phyloP scores from a whole-genome alignment of 2,329 filamentous ascomycete genomes.

The Aspergillus thermomutatus region DNA sequence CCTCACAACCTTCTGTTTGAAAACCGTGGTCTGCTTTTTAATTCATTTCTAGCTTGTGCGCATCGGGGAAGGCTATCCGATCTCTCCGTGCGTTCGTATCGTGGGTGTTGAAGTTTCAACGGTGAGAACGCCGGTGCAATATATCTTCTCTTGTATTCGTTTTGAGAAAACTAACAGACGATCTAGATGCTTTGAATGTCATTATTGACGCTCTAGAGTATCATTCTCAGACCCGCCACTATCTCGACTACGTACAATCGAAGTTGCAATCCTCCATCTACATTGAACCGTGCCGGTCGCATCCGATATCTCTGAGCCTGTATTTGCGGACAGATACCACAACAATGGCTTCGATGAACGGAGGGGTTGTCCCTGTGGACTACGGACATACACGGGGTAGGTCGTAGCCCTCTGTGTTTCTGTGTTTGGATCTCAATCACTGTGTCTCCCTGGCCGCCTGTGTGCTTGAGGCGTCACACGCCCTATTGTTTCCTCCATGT shows the following conservation, averaged over 20 bases:
- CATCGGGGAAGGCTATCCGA: slow-evolving; percentile 9
- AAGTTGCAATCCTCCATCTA: background rate
- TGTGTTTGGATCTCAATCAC: background rate
- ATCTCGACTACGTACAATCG: background rate
- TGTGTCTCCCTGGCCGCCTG: background rate
- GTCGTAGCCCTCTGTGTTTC: slow-evolving; percentile 13
- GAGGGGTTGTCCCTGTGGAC: slow-evolving; percentile 27
- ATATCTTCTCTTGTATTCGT: slow-evolving; percentile 13
- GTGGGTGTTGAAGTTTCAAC: slow-evolving; percentile 5
- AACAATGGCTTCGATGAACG: slow-evolving; percentile 25
- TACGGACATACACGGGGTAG: slow-evolving; percentile 5
- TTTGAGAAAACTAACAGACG: slow-evolving; percentile 17
- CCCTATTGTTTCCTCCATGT: background rate
- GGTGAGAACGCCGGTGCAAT: slow-evolving; percentile 14
- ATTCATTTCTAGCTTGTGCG: slow-evolving; percentile 6
- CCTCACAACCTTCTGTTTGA: background rate
- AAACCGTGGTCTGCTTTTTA: slow-evolving; percentile 3
- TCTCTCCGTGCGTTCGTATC: slow-evolving; percentile 13
- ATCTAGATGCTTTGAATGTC: slow-evolving; percentile 9
- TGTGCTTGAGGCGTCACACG: background rate
- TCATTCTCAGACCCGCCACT: slow-evolving; percentile 1
- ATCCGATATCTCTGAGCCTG: slow-evolving; percentile 1
- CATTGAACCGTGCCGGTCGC: slow-evolving; percentile 17
- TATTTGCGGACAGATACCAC: background rate
- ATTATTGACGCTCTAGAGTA: background rate